A percentile compares a stretch with the other conserved stretches of the same genome.
Evolutionary conservation across 495 filamentous ascomycete species (phyloP).

Genomic region (Hypoxylon crocopeplum): DNA sequence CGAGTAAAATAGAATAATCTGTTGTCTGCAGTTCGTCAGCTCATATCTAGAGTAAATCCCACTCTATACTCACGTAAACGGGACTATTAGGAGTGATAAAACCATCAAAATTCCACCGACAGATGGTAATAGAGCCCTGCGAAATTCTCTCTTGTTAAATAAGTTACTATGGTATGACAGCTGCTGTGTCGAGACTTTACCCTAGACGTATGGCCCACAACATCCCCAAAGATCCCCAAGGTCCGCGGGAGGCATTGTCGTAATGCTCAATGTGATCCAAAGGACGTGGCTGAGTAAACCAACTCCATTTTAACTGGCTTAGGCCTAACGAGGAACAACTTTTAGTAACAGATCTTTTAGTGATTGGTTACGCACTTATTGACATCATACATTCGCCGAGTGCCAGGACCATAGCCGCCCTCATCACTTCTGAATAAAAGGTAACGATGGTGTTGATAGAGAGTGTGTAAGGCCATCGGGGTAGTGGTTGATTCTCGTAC

Average conservation of each 20-base stretch:
- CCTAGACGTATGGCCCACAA: conserved; percentile 23
- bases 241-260: conserved; percentile 32
- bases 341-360: too few relatives aligned
- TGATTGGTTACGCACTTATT: too few relatives aligned
- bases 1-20: conserved; percentile 25
- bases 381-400: conserved; percentile 25
- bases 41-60: background rate
- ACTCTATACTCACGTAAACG: conserved; percentile 17
- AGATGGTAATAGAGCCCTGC: conserved; percentile 20
- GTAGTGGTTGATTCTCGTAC: conserved; percentile 33
- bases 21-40: conserved; percentile 13
- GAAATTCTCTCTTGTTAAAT: background rate
- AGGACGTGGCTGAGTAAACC: conserved; percentile 33
- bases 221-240: conserved; percentile 23
- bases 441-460: conserved; percentile 41
- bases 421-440: conserved; percentile 38
- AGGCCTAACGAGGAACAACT: too few relatives aligned
- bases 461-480: conserved; percentile 37
- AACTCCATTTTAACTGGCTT: conserved; percentile 42
- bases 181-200: background rate
- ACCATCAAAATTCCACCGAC: conserved; percentile 28
- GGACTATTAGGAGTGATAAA: conserved; percentile 28
- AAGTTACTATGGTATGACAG: background rate
- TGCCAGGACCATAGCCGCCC: conserved; percentile 31
- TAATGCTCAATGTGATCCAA: conserved; percentile 23